Conservation (phyloP, 345 rosid genomes). For the Pistacia atlantica region DNA sequence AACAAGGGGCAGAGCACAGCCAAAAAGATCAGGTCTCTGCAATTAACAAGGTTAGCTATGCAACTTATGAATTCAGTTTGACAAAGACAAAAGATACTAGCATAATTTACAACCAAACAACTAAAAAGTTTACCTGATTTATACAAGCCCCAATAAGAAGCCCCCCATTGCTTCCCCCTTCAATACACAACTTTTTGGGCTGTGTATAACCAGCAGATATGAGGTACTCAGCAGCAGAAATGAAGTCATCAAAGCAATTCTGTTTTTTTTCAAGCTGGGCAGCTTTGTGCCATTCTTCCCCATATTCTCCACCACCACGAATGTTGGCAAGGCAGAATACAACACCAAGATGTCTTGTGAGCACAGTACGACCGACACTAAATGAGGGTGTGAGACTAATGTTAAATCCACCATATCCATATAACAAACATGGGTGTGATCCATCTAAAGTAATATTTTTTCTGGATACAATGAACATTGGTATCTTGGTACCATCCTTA, state of each 20-base stretch:
- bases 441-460: constrained; percentile 68
- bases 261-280: constrained; percentile 82
- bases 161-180: constrained; percentile 97
- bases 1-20: constrained; percentile 97
- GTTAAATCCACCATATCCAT: constrained; percentile 93
- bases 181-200: constrained; percentile 76
- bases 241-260: constrained; percentile 91
- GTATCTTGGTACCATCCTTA: constrained; percentile 83
- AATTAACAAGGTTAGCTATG: background rate
- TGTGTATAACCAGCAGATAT: constrained; percentile 78
- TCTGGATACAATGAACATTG: constrained; percentile 72
- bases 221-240: constrained; percentile 73
- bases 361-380: constrained; percentile 65
- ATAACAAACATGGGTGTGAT: constrained; percentile 86
- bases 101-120: background rate
- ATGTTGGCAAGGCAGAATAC: constrained; percentile 83
- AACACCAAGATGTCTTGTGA: constrained; percentile 74
- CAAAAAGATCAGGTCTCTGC: constrained; percentile 97
- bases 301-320: constrained; percentile 98
- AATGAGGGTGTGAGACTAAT: constrained; percentile 74
- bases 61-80: background rate
- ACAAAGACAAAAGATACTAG: background rate
- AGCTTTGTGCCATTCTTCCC: constrained; percentile 96
- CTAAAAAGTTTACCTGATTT: constrained; percentile 65
- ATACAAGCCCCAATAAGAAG: constrained; percentile 93